Evolutionary conservation across 306 rosid genomes (phyloP).

Genomic region (Pterocarpus macrocarpus): DNA sequence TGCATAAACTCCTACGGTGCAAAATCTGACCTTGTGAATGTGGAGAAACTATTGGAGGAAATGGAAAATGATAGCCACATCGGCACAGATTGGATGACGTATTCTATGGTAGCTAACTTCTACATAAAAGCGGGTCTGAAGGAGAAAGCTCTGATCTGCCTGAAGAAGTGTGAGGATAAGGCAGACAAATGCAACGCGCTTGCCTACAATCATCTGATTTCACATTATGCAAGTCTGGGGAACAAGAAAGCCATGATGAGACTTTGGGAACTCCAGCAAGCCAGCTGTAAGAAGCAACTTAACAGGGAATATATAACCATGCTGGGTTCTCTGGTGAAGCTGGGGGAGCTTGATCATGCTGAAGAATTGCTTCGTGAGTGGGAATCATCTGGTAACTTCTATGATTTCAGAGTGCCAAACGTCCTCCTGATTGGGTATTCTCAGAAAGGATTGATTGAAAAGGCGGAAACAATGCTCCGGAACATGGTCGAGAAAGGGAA

Average conservation of each 20-base stretch:
- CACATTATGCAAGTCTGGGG: conserved; percentile 63
- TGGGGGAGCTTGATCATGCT: conserved; percentile 63
- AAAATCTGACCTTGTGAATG: conserved; percentile 57
- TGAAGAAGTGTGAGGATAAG: conserved; percentile 69
- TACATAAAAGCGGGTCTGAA: conserved; percentile 61
- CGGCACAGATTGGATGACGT: conserved; percentile 61
- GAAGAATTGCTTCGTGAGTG: conserved; percentile 67
- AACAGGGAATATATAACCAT: conserved; percentile 76
- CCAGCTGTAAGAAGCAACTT: conserved; percentile 63
- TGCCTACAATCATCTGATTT: conserved; percentile 70
- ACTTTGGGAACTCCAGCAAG: conserved; percentile 67
- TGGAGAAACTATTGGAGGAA: conserved; percentile 72
- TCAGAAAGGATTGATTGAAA: conserved; percentile 57
- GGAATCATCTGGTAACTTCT: conserved; percentile 66
- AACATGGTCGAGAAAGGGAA: conserved; percentile 58
- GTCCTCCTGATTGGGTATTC: conserved; percentile 59
- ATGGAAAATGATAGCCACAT: conserved; percentile 61
- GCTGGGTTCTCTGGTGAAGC: conserved; percentile 70
- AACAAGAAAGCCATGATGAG: conserved; percentile 63
- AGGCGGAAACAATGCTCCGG: conserved; percentile 58
- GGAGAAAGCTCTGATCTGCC: conserved; percentile 63
- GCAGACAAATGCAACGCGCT: conserved; percentile 46
- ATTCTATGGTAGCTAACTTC: conserved; percentile 66
- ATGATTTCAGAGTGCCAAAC: conserved; percentile 75
- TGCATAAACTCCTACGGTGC: conserved; percentile 68